Percentiles rank a stretch among this genome's conserved stretches.
Conservation (phyloP, 2,329 filamentous ascomycete species). For the Sarocladiaceae sp. region DNA sequence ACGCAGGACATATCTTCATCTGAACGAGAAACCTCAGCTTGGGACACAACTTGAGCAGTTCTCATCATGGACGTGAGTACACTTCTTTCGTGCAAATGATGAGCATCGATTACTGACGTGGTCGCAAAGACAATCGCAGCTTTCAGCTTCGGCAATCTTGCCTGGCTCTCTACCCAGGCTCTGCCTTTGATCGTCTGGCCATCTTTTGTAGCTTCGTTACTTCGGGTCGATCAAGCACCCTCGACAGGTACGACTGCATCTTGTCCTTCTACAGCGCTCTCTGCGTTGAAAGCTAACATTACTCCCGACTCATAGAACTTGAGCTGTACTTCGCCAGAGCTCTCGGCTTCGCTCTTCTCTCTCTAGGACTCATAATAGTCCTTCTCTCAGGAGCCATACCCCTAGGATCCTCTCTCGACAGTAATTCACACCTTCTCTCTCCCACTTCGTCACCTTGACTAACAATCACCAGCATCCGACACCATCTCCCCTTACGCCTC, state of each 20-base stretch:
- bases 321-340: conserved; percentile 72
- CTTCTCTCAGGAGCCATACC: conserved; percentile 69
- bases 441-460: not conserved
- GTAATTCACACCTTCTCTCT: conserved; percentile 21
- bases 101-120: not conserved
- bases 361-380: conserved; percentile 59
- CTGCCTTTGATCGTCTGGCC: conserved; percentile 44
- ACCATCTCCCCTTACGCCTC: conserved; percentile 58
- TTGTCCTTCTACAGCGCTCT: no score
- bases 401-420: conserved; percentile 45
- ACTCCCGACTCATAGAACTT: conserved; percentile 26
- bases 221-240: conserved; percentile 28
- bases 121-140: conserved; percentile 40
- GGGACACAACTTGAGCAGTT: not conserved
- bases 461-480: not conserved
- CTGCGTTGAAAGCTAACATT: no score
- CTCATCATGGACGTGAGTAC: conserved; percentile 3
- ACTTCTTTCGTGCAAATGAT: no score
- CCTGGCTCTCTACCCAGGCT: conserved; percentile 46
- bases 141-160: conserved; percentile 47
- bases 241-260: conserved; percentile 23
- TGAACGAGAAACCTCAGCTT: no score
- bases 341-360: conserved; percentile 63
- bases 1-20: no score
- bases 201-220: conserved; percentile 40